Conservation (phyloP, 2,329 filamentous ascomycete genomes). For the Neonectria sp. region DNA sequence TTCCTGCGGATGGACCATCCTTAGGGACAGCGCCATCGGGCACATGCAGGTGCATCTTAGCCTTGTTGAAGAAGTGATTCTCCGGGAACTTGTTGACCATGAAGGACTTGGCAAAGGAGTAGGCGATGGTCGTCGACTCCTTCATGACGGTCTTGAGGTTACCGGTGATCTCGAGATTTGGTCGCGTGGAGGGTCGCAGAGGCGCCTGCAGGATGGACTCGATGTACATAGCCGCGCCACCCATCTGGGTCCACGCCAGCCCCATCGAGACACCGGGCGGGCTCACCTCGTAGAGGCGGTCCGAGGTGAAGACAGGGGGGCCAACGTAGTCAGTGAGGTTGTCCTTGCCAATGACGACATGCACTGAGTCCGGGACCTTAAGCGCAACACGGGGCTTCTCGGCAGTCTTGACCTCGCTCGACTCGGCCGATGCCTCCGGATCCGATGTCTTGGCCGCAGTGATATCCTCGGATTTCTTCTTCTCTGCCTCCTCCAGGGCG, state of each 20-base stretch:
- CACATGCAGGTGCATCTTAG: slow-evolving; percentile 94
- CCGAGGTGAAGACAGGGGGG: slow-evolving; percentile 94
- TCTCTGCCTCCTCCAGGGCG: slow-evolving; percentile 78
- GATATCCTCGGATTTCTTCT: slow-evolving; percentile 78
- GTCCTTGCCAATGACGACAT: slow-evolving; percentile 88
- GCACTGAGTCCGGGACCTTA: slow-evolving; percentile 87
- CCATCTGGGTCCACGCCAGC: slow-evolving; percentile 97
- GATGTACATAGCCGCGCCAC: slow-evolving; percentile 95
- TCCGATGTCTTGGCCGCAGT: slow-evolving; percentile 48
- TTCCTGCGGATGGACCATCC: slow-evolving; percentile 92
- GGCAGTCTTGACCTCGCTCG: slow-evolving; percentile 61
- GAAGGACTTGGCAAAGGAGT: slow-evolving; percentile 93
- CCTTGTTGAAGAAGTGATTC: slow-evolving; percentile 97
- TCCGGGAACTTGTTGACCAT: slow-evolving; percentile 88
- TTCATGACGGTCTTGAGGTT: slow-evolving; percentile 99
- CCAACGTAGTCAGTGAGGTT: slow-evolving; percentile 98
- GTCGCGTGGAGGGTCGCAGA: slow-evolving; percentile 79
- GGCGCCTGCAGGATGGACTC: slow-evolving; percentile 94
- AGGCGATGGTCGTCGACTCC: slow-evolving; percentile 94
- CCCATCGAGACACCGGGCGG: slow-evolving; percentile 98
- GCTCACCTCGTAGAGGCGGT: slow-evolving; percentile 93
- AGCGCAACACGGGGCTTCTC: slow-evolving; percentile 82
- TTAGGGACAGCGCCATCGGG: slow-evolving; percentile 97
- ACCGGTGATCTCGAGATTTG: slow-evolving; percentile 90
- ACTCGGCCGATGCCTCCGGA: slow-evolving; percentile 49